Conservation (phyloP, 345 rosid species). For the Citrus sp. region DNA sequence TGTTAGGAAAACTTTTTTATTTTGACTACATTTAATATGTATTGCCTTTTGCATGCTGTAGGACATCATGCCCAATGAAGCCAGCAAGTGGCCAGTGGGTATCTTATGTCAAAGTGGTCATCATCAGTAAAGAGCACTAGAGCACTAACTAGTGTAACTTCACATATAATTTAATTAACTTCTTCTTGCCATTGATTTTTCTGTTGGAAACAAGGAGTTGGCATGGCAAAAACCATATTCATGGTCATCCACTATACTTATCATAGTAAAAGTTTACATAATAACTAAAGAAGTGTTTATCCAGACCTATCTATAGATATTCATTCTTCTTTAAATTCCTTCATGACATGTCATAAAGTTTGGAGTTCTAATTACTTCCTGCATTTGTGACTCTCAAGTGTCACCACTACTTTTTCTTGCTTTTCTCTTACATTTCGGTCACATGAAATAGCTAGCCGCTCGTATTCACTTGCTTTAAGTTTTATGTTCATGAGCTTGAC, state of each 20-base stretch:
- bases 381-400: conserved; percentile 10
- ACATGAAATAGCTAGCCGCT: not conserved
- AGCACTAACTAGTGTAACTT: not conserved
- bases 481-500: not conserved
- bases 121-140: not conserved
- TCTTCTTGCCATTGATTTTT: not conserved
- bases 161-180: not conserved
- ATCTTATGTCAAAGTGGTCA: not conserved
- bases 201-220: not conserved
- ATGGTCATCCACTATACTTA: not conserved
- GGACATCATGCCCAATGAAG: not conserved
- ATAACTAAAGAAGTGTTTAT: conserved; percentile 11
- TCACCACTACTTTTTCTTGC: conserved; percentile 4
- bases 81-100: not conserved
- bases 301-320: conserved; percentile 1
- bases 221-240: not conserved
- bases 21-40: not conserved
- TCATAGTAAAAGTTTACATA: not conserved
- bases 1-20: not conserved
- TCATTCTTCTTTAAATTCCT: not conserved
- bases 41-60: not conserved
- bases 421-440: not conserved
- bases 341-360: conserved; percentile 15
- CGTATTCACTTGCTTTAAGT: not conserved
- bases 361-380: not conserved